Evolutionary conservation across 805 yeast genomes (phyloP).

Genomic region (Starmerella stigmatis): DNA sequence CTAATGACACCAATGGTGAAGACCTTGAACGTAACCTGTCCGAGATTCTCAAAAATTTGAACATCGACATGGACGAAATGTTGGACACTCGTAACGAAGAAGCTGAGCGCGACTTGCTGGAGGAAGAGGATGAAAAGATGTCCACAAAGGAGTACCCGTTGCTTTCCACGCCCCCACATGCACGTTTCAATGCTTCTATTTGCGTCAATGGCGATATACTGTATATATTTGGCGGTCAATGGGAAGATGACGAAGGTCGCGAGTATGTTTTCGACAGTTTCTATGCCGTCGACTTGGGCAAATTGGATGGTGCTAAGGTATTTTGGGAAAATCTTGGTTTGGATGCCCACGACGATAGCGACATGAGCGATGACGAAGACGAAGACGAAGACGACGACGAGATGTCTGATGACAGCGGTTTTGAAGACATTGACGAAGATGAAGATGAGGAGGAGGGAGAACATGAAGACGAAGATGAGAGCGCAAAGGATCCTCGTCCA

Average conservation of each 20-base stretch:
- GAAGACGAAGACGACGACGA: constrained; percentile 61
- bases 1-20: constrained; percentile 42
- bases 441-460: constrained; percentile 40
- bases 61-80: constrained; percentile 26
- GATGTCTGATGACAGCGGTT: constrained; percentile 48
- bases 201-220: constrained; percentile 76
- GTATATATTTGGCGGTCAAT: constrained; percentile 82
- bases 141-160: constrained; percentile 43
- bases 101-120: constrained; percentile 34
- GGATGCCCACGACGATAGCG: constrained; percentile 24
- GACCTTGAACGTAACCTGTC: constrained; percentile 77
- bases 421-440: constrained; percentile 36
- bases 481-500: constrained; percentile 81
- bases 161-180: constrained; percentile 63
- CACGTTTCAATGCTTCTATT: constrained; percentile 75
- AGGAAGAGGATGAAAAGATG: constrained; percentile 31
- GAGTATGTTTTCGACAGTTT: constrained; percentile 78
- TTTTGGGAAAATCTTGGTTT: constrained; percentile 78
- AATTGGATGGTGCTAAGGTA: constrained; percentile 75
- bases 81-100: constrained; percentile 29
- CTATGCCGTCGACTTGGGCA: constrained; percentile 75
- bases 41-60: constrained; percentile 28
- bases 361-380: constrained; percentile 46
- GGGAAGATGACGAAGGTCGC: constrained; percentile 69
- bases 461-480: constrained; percentile 49